These are phyloP conservation scores for Tilletia caries DNA, from an alignment of 1,284 basidiomycete species.

Conservation along the genomic window DNA sequence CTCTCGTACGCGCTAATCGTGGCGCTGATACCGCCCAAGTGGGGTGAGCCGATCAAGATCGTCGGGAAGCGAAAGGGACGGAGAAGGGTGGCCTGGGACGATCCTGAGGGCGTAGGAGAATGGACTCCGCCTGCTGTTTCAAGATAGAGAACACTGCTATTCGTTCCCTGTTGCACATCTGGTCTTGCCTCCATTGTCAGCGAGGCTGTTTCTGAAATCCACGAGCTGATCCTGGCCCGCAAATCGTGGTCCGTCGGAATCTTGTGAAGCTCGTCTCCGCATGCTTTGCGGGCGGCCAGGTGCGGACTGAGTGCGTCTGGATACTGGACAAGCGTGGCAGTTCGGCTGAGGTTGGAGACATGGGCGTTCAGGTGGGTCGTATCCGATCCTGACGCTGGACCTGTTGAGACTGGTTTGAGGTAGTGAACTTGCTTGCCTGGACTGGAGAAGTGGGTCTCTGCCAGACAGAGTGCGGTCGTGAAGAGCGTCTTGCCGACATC, in stretches of 20 bases:
- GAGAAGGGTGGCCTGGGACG: constrained; percentile 64
- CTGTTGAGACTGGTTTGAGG: constrained; percentile 51
- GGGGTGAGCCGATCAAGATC: constrained; percentile 79
- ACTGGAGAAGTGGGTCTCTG: constrained; percentile 33
- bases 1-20: constrained; percentile 92
- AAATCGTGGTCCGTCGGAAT: not conserved
- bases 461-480: constrained; percentile 48
- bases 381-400: constrained; percentile 36
- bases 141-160: constrained; percentile 63
- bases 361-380: not conserved
- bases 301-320: constrained; percentile 9
- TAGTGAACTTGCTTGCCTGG: constrained; percentile 30
- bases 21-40: constrained; percentile 89
- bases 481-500: constrained; percentile 54
- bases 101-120: constrained; percentile 80
- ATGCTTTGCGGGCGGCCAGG: constrained; percentile 8
- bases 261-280: not conserved
- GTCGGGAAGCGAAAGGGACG: constrained; percentile 74
- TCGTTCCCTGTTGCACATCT: constrained; percentile 56
- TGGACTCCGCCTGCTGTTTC: constrained; percentile 97
- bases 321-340: not conserved
- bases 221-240: not conserved
- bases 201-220: not conserved
- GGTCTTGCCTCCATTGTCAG: not conserved
- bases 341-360: not conserved